Conservation (phyloP, 179 eudicot genomes). For the Vitellaria paradoxa region DNA sequence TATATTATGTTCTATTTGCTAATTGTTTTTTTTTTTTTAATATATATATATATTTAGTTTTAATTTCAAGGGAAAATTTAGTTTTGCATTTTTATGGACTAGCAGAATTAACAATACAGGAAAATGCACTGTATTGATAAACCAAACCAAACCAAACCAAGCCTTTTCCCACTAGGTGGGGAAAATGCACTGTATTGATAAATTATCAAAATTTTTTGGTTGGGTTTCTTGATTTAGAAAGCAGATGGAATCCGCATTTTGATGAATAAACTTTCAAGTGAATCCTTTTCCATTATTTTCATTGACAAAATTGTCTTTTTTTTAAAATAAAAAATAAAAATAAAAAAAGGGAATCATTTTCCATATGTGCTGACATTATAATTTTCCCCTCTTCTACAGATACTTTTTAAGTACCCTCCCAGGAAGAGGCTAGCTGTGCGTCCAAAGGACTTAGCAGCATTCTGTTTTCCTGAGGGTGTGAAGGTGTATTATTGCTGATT, state of each 20-base stretch:
- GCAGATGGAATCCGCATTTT: not conserved
- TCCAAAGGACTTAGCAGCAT: slow-evolving; percentile 75
- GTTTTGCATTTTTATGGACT: too few species aligned
- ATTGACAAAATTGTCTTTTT: too few species aligned
- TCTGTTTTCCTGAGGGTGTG: slow-evolving; percentile 91
- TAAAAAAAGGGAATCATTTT: not conserved
- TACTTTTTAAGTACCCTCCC: slow-evolving; percentile 85
- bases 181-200: not conserved
- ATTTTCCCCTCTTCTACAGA: slow-evolving; percentile 31
- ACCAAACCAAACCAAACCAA: too few species aligned
- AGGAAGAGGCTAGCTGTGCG: slow-evolving; percentile 76
- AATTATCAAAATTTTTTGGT: not conserved
- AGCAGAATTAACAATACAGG: too few species aligned
- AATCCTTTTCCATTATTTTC: too few species aligned
- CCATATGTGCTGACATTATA: slow-evolving; percentile 1
- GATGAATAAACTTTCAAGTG: too few species aligned
- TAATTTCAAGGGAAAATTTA: too few species aligned
- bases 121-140: not conserved
- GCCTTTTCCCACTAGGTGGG: too few species aligned
- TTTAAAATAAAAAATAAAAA: too few species aligned
- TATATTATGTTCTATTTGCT: too few species aligned
- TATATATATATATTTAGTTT: too few species aligned
- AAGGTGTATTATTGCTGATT: slow-evolving; percentile 44
- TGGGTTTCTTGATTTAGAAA: slow-evolving; percentile 1
- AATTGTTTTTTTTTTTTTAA: too few species aligned